phyloP scores from a whole-genome alignment of 352 stramenopile genomes.

The Pythium scleroteichum region DNA sequence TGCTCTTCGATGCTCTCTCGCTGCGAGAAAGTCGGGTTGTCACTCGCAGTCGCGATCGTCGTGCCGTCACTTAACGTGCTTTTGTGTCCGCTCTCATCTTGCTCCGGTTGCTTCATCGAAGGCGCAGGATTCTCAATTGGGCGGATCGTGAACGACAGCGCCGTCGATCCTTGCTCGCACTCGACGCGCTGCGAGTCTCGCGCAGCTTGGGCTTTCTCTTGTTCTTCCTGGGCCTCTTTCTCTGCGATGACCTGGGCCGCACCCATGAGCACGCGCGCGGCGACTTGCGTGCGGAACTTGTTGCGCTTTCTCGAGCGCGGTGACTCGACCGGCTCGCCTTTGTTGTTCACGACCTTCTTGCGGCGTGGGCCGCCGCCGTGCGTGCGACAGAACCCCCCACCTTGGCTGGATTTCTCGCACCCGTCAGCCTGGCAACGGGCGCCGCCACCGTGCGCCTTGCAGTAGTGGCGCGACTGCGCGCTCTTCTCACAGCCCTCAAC shows the following conservation, averaged over 20 bases:
- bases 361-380: conserved; percentile 40
- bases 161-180: conserved; percentile 8
- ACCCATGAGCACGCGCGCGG: conserved; percentile 4
- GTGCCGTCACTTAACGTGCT: neutral
- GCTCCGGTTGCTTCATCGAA: neutral
- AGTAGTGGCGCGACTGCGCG: conserved; percentile 55
- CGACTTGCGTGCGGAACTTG: conserved; percentile 4
- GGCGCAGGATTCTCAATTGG: neutral
- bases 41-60: neutral
- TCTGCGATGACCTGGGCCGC: conserved; percentile 10
- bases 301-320: conserved; percentile 5
- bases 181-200: conserved; percentile 12
- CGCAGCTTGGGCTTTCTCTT: neutral
- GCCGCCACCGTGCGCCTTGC: conserved; percentile 56
- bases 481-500: conserved; percentile 46
- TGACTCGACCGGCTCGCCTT: conserved; percentile 14
- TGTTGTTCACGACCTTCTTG: conserved; percentile 12
- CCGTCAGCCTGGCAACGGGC: conserved; percentile 40
- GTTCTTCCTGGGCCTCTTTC: conserved; percentile 4
- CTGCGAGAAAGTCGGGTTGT: neutral
- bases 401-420: conserved; percentile 48
- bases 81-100: neutral
- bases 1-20: conserved; percentile 8
- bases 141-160: conserved; percentile 23
- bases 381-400: conserved; percentile 45